A percentile compares a stretch with the other conserved stretches of the same genome.
Evolutionary conservation across 768 basidiomycete species (phyloP).

Genomic region (Aureoboletus auriporus): DNA sequence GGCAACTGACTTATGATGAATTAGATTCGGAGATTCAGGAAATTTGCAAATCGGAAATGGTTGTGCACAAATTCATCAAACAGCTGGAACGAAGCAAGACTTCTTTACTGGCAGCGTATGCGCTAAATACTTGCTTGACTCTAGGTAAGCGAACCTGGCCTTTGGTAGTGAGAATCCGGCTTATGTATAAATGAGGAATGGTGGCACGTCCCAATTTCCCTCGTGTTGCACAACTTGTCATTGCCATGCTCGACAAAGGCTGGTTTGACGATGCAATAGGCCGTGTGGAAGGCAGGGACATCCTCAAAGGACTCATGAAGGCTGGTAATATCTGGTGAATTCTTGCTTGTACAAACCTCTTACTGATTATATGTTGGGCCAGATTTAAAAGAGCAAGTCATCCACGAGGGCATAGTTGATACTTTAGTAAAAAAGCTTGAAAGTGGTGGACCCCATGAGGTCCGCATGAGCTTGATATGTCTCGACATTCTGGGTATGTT

Average conservation of each 20-base stretch:
- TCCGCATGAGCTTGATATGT: slow-evolving; percentile 3
- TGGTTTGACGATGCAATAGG: slow-evolving; percentile 7
- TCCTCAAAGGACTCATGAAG: background rate
- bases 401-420: background rate
- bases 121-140: too few relatives aligned
- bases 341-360: background rate
- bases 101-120: too few relatives aligned
- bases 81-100: too few relatives aligned
- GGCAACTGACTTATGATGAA: background rate
- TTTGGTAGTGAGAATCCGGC: background rate
- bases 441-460: background rate
- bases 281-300: background rate
- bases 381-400: background rate
- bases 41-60: too few relatives aligned
- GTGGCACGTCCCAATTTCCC: too few relatives aligned
- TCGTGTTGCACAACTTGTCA: background rate
- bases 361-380: background rate
- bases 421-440: slow-evolving; percentile 1
- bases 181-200: background rate
- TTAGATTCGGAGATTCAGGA: too few relatives aligned
- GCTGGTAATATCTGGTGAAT: background rate
- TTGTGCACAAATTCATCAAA: too few relatives aligned
- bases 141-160: background rate
- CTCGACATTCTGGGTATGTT: slow-evolving; percentile 2
- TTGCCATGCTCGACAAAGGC: background rate